These are phyloP conservation scores for Lentinula sp. DNA, from an alignment of 768 basidiomycete species.

Conservation along the genomic window DNA sequence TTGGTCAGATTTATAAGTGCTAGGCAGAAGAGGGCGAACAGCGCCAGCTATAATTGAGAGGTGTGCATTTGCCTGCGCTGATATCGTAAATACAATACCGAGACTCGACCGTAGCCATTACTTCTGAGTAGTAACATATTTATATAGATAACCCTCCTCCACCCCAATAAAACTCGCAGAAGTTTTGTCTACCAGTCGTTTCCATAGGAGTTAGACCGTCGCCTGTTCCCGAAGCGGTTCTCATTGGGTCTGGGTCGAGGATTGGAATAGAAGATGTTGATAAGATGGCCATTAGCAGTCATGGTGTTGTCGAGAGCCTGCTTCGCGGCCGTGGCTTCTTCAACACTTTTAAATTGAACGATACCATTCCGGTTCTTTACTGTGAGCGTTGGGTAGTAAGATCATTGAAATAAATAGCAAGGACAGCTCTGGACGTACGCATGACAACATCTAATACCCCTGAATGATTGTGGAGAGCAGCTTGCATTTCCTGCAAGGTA, in stretches of 20 bases:
- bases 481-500: neutral
- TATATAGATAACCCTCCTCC: neutral
- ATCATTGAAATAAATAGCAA: neutral
- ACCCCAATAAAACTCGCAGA: neutral
- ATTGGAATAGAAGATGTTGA: neutral
- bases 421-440: neutral
- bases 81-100: neutral
- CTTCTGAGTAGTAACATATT: neutral
- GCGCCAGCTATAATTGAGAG: neutral
- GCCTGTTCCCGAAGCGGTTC: neutral
- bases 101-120: neutral
- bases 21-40: no score
- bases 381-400: neutral
- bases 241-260: neutral
- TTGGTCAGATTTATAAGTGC: no score
- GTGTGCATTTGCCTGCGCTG: neutral
- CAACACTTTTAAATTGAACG: neutral
- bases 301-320: neutral
- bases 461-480: neutral
- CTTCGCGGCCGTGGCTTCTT: neutral
- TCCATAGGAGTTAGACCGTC: neutral
- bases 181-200: neutral
- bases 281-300: neutral
- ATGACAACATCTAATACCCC: neutral
- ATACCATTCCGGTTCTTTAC: constrained; percentile 2